Percentiles rank a stretch among this genome's conserved stretches.
Conservation (phyloP, 2,329 filamentous ascomycete species). For the Fusarium sp. region DNA sequence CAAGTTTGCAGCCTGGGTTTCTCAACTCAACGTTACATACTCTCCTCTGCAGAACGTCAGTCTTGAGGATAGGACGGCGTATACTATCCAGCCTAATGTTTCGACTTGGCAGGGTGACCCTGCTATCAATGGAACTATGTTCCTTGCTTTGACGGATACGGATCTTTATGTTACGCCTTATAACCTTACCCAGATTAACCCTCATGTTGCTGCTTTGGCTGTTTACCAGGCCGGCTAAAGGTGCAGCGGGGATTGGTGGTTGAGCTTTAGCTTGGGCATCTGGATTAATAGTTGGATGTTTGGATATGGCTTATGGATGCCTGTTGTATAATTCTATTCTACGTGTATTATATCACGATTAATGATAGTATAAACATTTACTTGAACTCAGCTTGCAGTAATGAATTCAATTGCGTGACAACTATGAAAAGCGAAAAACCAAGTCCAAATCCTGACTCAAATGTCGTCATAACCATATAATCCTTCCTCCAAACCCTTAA, state of each 20-base stretch:
- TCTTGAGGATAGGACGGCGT: slow-evolving; percentile 63
- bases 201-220: slow-evolving; percentile 79
- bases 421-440: too few species aligned
- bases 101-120: slow-evolving; percentile 76
- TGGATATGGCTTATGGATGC: not conserved
- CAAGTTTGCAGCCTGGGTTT: slow-evolving; percentile 79
- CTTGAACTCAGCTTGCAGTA: rapidly evolving
- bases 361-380: not conserved
- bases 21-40: slow-evolving; percentile 82
- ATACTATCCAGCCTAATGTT: slow-evolving; percentile 78
- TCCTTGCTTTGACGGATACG: slow-evolving; percentile 78
- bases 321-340: not conserved
- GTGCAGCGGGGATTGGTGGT: not conserved
- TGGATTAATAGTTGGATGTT: not conserved
- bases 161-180: slow-evolving; percentile 79
- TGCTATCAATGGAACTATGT: slow-evolving; percentile 82
- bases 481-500: slow-evolving; percentile 59
- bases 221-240: slow-evolving; percentile 81
- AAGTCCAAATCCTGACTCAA: not conserved
- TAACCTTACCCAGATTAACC: slow-evolving; percentile 79
- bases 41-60: slow-evolving; percentile 68
- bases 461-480: slow-evolving; percentile 52
- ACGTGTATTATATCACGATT: not conserved
- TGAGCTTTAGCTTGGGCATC: too few species aligned
- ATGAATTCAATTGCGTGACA: not conserved